phyloP scores from a whole-genome alignment of 148 eudicot species.

The Amaranthus hypochondriacus region DNA sequence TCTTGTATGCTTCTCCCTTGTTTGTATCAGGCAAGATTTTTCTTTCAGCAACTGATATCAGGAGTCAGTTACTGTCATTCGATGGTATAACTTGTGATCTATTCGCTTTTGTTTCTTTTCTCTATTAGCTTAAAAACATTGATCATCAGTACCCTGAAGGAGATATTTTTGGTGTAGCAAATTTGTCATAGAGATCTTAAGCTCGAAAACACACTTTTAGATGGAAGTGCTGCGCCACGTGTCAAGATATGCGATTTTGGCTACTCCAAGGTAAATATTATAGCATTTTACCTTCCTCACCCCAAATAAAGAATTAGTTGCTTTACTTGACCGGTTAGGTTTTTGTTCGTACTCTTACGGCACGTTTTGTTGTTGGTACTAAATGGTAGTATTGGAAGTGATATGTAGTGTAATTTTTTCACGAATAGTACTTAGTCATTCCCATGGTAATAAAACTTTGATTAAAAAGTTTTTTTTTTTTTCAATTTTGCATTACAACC shows the following conservation, averaged over 20 bases:
- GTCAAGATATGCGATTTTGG: constrained; percentile 94
- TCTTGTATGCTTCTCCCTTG: background rate
- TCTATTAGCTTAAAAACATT: background rate
- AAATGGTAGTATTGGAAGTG: too few relatives aligned
- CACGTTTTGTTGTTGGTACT: too few relatives aligned
- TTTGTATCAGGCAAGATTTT: constrained; percentile 70
- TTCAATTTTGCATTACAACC: too few relatives aligned
- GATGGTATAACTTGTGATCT: constrained; percentile 47
- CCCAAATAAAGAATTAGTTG: constrained; percentile 22
- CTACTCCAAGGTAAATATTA: constrained; percentile 64
- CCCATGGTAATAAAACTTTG: too few relatives aligned
- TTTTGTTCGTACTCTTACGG: too few relatives aligned
- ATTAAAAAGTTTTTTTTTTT: too few relatives aligned
- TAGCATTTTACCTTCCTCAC: background rate
- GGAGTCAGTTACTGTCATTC: constrained; percentile 95
- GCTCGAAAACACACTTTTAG: constrained; percentile 78
- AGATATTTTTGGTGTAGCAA: constrained; percentile 42
- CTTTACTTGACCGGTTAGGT: too few relatives aligned
- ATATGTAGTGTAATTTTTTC: too few relatives aligned
- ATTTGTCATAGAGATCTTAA: constrained; percentile 92
- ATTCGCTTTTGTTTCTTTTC: background rate
- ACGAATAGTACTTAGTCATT: too few relatives aligned
- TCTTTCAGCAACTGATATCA: constrained; percentile 88
- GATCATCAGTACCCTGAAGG: background rate
- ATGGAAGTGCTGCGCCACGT: constrained; percentile 85